A percentile compares a stretch with the other conserved stretches of the same genome.
Evolutionary conservation across 345 rosid species (phyloP).

Genomic region (Carallia pectinifolia): DNA sequence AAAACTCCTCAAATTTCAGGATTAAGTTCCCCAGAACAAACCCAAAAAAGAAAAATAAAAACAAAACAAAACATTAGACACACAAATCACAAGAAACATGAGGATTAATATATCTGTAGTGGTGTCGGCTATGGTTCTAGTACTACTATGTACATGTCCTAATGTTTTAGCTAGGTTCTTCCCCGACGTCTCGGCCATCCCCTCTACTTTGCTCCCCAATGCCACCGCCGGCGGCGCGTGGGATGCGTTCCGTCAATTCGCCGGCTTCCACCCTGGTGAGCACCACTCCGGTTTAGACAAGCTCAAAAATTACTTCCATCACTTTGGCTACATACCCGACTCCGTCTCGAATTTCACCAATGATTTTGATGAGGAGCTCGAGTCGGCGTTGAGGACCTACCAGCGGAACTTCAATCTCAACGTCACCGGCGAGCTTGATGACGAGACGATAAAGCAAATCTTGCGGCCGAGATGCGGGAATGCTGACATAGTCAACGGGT

Average conservation of each 20-base stretch:
- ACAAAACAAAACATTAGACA: background rate
- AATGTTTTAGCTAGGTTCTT: constrained; percentile 14
- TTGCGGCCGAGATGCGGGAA: constrained; percentile 82
- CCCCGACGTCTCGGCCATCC: constrained; percentile 18
- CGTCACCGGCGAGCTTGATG: constrained; percentile 72
- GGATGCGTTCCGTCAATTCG: constrained; percentile 53
- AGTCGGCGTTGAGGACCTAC: constrained; percentile 60
- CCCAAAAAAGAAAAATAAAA: too few relatives aligned
- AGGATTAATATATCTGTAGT: background rate
- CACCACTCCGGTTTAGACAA: constrained; percentile 51
- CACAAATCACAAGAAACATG: background rate
- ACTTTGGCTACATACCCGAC: constrained; percentile 69
- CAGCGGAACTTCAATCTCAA: constrained; percentile 72
- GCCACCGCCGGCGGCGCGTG: constrained; percentile 38
- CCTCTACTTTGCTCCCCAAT: constrained; percentile 8
- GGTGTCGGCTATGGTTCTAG: background rate
- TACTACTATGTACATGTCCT: background rate
- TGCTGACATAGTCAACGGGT: constrained; percentile 83
- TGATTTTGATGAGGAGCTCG: constrained; percentile 59
- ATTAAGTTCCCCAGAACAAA: too few relatives aligned
- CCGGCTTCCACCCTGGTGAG: constrained; percentile 69
- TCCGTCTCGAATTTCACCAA: constrained; percentile 52
- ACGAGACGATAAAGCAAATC: constrained; percentile 51
- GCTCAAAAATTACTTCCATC: constrained; percentile 68
- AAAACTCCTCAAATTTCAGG: too few relatives aligned